These are phyloP conservation scores for Saksenaea vasiformis DNA, from an alignment of 371 early-diverging fungal genomes.

Conservation along the genomic window DNA sequence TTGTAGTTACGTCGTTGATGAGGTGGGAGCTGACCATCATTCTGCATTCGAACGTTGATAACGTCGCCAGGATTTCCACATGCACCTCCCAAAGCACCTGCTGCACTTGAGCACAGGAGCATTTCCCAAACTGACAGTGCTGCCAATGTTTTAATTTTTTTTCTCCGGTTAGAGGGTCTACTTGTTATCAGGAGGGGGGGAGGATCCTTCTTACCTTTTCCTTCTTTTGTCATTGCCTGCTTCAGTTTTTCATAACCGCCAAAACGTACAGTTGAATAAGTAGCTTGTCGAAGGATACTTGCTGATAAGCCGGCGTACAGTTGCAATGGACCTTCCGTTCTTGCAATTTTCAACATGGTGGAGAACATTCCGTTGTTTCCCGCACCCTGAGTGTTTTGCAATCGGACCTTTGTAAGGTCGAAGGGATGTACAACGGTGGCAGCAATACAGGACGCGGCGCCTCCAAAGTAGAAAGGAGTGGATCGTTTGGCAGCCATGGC, in stretches of 20 bases:
- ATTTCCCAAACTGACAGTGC: slow-evolving; percentile 47
- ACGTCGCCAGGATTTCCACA: slow-evolving; percentile 80
- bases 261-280: slow-evolving; percentile 73
- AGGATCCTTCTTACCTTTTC: slow-evolving; percentile 18
- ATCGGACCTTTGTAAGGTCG: slow-evolving; percentile 70
- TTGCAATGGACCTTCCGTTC: slow-evolving; percentile 40
- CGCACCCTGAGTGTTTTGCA: slow-evolving; percentile 56
- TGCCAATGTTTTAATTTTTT: slow-evolving; percentile 4
- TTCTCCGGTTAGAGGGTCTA: neutral
- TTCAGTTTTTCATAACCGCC: slow-evolving; percentile 65
- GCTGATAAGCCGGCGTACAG: slow-evolving; percentile 68
- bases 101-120: slow-evolving; percentile 54
- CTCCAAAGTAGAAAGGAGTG: slow-evolving; percentile 60
- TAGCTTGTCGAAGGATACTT: slow-evolving; percentile 64
- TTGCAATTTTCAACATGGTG: slow-evolving; percentile 36
- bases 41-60: slow-evolving; percentile 72
- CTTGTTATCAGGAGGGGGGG: too few species aligned
- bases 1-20: slow-evolving; percentile 61
- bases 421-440: slow-evolving; percentile 69
- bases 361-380: slow-evolving; percentile 37
- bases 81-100: slow-evolving; percentile 67
- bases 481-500: slow-evolving; percentile 18
- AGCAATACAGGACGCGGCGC: slow-evolving; percentile 59
- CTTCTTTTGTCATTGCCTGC: slow-evolving; percentile 31
- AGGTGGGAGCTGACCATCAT: slow-evolving; percentile 64